Conservation (phyloP, 495 filamentous ascomycete genomes). For the Usnea hakonensis region DNA sequence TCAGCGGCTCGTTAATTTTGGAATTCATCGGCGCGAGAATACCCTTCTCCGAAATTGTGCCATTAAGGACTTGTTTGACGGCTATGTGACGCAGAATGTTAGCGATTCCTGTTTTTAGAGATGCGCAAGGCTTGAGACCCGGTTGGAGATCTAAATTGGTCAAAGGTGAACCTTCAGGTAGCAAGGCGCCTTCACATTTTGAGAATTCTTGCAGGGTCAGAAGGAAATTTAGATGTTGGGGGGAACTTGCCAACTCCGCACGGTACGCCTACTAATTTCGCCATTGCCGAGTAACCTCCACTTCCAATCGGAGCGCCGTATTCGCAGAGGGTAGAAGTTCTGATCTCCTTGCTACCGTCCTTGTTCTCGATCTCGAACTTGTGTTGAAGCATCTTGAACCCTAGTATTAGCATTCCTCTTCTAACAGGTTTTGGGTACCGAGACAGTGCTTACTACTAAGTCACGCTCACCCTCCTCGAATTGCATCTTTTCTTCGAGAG, state of each 20-base stretch:
- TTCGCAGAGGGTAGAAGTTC: conserved; percentile 74
- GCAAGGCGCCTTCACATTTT: background rate
- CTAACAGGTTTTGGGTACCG: background rate
- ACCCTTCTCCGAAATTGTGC: conserved; percentile 65
- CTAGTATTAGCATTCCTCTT: background rate
- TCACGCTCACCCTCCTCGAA: conserved; percentile 79
- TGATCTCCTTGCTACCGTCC: conserved; percentile 66
- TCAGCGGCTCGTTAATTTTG: conserved; percentile 60
- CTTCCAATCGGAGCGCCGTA: conserved; percentile 66
- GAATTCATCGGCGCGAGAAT: conserved; percentile 73
- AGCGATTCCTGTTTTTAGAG: background rate
- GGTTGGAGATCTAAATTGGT: background rate
- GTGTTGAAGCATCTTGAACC: conserved; percentile 67
- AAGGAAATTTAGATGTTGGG: no score
- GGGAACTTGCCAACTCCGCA: conserved; percentile 32
- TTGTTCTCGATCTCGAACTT: conserved; percentile 82
- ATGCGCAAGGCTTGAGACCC: background rate
- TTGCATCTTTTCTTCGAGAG: conserved; percentile 86
- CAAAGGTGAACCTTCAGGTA: background rate
- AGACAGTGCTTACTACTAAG: conserved; percentile 37
- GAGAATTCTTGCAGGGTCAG: background rate
- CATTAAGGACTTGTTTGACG: conserved; percentile 75
- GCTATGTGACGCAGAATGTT: conserved; percentile 30
- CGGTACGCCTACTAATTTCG: conserved; percentile 67
- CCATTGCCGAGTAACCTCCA: conserved; percentile 79